Evolutionary conservation across 1,284 basidiomycete genomes (phyloP).

Genomic region (Ceratobasidium theobromae): DNA sequence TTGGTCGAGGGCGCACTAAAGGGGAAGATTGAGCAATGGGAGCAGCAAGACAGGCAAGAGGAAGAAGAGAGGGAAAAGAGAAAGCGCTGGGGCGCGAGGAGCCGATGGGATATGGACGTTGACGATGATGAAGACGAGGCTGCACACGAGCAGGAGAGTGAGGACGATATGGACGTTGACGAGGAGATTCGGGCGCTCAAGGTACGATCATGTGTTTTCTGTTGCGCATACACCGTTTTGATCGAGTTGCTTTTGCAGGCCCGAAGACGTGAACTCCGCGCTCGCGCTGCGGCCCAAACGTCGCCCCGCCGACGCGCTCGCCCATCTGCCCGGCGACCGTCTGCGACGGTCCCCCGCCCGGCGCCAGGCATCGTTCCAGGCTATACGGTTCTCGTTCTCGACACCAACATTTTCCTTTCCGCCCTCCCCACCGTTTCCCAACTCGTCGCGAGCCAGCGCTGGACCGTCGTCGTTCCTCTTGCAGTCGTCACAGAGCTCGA

Average conservation of each 20-base stretch:
- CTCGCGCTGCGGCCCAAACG: conserved; percentile 30
- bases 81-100: conserved; percentile 48
- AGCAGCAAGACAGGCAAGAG: conserved; percentile 62
- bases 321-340: conserved; percentile 49
- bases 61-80: conserved; percentile 68
- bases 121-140: conserved; percentile 58
- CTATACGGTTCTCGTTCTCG: conserved; percentile 87
- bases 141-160: conserved; percentile 45
- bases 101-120: conserved; percentile 42
- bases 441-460: conserved; percentile 76
- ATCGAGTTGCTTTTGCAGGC: conserved; percentile 50
- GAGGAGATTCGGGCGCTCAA: conserved; percentile 76
- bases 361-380: conserved; percentile 67
- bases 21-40: conserved; percentile 70
- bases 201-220: conserved; percentile 47
- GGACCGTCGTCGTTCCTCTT: conserved; percentile 89
- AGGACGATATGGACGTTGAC: conserved; percentile 61
- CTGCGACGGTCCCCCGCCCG: conserved; percentile 43
- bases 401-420: conserved; percentile 91
- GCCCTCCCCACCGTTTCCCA: conserved; percentile 70
- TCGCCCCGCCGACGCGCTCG: conserved; percentile 42
- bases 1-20: conserved; percentile 69
- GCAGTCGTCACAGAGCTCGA: conserved; percentile 97
- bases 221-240: conserved; percentile 21
- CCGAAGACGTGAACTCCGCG: conserved; percentile 64